phyloP scores from a whole-genome alignment of 2,329 filamentous ascomycete genomes.

The Ampelomyces quisqualis region DNA sequence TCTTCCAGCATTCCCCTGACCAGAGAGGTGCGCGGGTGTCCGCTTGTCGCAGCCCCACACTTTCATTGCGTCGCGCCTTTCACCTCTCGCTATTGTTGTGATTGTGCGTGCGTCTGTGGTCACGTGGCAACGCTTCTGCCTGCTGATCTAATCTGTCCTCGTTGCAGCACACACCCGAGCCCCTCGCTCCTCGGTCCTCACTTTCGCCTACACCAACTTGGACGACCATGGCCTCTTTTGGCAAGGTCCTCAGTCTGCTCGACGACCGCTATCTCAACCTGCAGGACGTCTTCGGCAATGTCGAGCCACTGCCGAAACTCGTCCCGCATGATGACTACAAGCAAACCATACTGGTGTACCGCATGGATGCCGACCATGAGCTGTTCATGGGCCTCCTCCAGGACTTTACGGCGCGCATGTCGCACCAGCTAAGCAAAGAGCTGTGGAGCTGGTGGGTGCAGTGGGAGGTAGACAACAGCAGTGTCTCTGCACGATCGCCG shows the following conservation, averaged over 20 bases:
- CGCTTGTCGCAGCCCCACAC: neutral
- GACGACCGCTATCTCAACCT: conserved; percentile 34
- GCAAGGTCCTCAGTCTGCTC: conserved; percentile 34
- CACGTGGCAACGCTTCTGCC: conserved; percentile 3
- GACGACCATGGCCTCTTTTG: conserved; percentile 29
- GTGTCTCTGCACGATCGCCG: conserved; percentile 8
- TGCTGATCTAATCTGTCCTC: too few species aligned
- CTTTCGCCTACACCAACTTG: neutral
- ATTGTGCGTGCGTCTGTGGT: conserved; percentile 6
- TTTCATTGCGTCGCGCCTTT: neutral
- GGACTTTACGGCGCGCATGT: conserved; percentile 28
- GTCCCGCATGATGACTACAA: conserved; percentile 35
- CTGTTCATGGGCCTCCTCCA: conserved; percentile 32
- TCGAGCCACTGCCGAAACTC: conserved; percentile 32
- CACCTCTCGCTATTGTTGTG: conserved; percentile 7
- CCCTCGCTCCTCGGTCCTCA: neutral
- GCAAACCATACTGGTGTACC: conserved; percentile 27
- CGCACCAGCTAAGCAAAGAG: conserved; percentile 23
- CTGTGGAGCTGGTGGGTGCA: conserved; percentile 39
- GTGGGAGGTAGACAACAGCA: conserved; percentile 27
- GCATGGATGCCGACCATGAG: conserved; percentile 28
- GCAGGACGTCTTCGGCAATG: conserved; percentile 36
- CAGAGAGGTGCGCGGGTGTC: neutral
- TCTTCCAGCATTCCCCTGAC: neutral
- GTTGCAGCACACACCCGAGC: too few species aligned